Evolutionary conservation across 1,139 yeast species (phyloP).

Genomic region (Pichia sp.): DNA sequence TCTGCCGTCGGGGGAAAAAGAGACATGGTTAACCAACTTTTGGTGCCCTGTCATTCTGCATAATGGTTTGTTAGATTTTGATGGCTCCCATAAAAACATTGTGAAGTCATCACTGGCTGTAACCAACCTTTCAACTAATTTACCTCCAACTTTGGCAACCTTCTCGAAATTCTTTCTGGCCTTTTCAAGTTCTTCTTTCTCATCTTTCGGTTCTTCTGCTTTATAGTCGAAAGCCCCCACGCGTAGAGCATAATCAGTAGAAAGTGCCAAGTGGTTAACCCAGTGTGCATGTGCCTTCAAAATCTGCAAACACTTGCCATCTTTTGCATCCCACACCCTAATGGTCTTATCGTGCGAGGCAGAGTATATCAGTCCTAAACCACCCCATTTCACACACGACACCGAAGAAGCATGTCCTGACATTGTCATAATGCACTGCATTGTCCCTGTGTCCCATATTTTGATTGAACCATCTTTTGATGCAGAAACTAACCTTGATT

Average conservation of each 20-base stretch:
- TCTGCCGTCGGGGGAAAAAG: conserved; percentile 94
- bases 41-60: conserved; percentile 97
- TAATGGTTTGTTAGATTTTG: conserved; percentile 73
- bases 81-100: conserved; percentile 96
- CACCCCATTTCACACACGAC: conserved; percentile 96
- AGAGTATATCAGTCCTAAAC: conserved; percentile 76
- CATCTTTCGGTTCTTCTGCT: conserved; percentile 45
- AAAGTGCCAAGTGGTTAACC: conserved; percentile 90
- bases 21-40: conserved; percentile 90
- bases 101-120: conserved; percentile 98
- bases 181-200: conserved; percentile 53
- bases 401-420: conserved; percentile 88
- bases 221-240: conserved; percentile 77
- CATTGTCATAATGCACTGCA: conserved; percentile 66
- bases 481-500: conserved; percentile 77
- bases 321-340: conserved; percentile 83
- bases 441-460: conserved; percentile 82
- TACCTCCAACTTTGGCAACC: conserved; percentile 70
- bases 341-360: conserved; percentile 95
- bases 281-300: conserved; percentile 93
- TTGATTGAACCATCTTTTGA: conserved; percentile 90
- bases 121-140: conserved; percentile 72
- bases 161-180: conserved; percentile 72
- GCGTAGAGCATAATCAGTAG: conserved; percentile 84
- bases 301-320: conserved; percentile 75